Evolutionary conservation across 495 filamentous ascomycete genomes (phyloP).

Genomic region (Durotheca rogersii): DNA sequence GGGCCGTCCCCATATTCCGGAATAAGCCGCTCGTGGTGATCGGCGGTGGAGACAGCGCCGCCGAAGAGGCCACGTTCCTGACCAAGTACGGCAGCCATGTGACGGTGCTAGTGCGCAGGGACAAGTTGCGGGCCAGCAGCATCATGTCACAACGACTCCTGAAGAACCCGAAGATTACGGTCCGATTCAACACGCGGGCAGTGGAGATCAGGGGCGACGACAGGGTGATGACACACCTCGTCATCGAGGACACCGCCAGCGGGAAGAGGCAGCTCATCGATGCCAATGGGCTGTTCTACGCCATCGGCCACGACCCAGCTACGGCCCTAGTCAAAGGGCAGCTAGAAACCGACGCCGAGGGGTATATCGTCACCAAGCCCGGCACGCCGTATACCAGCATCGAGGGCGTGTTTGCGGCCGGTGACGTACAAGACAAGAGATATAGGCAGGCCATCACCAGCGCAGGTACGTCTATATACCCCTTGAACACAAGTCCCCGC

Average conservation of each 20-base stretch:
- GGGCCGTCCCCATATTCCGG: slow-evolving; percentile 94
- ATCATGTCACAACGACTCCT: slow-evolving; percentile 88
- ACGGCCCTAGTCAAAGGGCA: slow-evolving; percentile 84
- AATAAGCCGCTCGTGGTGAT: slow-evolving; percentile 95
- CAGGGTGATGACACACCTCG: slow-evolving; percentile 80
- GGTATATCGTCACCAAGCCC: slow-evolving; percentile 84
- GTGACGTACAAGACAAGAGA: slow-evolving; percentile 97
- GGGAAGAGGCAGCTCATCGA: slow-evolving; percentile 78
- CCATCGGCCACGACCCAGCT: slow-evolving; percentile 94
- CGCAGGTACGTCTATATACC: slow-evolving; percentile 86
- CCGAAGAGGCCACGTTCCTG: slow-evolving; percentile 95
- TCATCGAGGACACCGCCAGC: slow-evolving; percentile 73
- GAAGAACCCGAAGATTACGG: slow-evolving; percentile 81
- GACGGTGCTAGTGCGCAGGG: slow-evolving; percentile 85
- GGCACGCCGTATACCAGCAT: slow-evolving; percentile 87
- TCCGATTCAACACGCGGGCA: slow-evolving; percentile 79
- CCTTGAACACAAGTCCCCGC: not conserved
- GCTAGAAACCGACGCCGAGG: slow-evolving; percentile 79
- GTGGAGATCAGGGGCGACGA: slow-evolving; percentile 81
- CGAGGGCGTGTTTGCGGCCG: slow-evolving; percentile 92
- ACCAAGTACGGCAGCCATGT: slow-evolving; percentile 97
- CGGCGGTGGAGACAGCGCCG: slow-evolving; percentile 93
- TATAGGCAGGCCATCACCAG: slow-evolving; percentile 98
- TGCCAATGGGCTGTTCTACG: slow-evolving; percentile 95
- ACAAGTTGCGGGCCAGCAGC: slow-evolving; percentile 80